A percentile compares a stretch with the other conserved stretches of the same genome.
Conservation (phyloP, 805 yeast species). For the Candida oleophila region DNA sequence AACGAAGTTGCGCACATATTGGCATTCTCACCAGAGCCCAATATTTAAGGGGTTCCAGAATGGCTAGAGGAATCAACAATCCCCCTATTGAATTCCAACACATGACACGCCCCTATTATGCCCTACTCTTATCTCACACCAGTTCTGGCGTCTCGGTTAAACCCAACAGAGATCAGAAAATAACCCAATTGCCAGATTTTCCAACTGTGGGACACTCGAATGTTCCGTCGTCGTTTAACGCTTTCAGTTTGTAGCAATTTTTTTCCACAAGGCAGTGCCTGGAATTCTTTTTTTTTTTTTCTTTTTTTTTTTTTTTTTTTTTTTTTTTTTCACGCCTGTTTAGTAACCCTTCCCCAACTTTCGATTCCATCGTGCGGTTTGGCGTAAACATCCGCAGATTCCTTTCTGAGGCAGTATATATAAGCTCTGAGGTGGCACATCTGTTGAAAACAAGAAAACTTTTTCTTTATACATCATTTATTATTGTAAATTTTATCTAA, state of each 20-base stretch:
- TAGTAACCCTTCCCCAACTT: neutral
- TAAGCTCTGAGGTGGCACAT: neutral
- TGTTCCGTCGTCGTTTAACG: too few relatives aligned
- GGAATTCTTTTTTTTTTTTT: too few relatives aligned
- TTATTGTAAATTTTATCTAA: neutral
- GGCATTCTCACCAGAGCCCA: neutral
- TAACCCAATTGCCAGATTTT: too few relatives aligned
- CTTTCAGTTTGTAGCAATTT: neutral
- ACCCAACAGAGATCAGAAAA: too few relatives aligned
- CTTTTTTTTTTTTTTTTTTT: too few relatives aligned
- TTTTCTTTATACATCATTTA: neutral
- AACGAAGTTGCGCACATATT: neutral
- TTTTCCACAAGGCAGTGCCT: neutral
- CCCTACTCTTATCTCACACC: too few relatives aligned
- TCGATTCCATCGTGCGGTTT: neutral
- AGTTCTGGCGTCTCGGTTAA: too few relatives aligned
- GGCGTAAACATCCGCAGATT: neutral
- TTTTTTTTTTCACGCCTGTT: neutral
- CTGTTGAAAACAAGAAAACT: neutral
- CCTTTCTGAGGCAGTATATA: neutral
- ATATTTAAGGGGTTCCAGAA: neutral
- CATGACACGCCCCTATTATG: too few relatives aligned
- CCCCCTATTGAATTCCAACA: too few relatives aligned
- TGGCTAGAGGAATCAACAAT: neutral
- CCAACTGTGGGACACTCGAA: too few relatives aligned